A percentile compares a stretch with the other conserved stretches of the same genome.
Conservation (phyloP, 768 basidiomycete genomes). For the Panaeolus papilionaceus region DNA sequence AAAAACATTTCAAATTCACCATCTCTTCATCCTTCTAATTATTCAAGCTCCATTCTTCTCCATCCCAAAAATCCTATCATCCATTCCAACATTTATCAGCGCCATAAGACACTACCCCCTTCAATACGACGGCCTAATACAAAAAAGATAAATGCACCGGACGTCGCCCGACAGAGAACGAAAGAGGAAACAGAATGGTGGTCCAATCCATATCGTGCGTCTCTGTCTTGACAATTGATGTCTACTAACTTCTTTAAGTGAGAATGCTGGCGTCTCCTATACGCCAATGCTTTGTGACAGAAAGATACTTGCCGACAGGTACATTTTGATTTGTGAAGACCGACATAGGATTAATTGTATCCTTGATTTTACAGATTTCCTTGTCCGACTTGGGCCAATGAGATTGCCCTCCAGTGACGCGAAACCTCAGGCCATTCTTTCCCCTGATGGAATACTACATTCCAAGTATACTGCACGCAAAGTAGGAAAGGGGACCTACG, state of each 20-base stretch:
- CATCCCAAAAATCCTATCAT: constrained; percentile 58
- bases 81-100: constrained; percentile 50
- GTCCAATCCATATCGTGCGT: constrained; percentile 79
- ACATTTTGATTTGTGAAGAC: constrained; percentile 19
- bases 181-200: constrained; percentile 67
- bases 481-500: constrained; percentile 54
- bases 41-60: constrained; percentile 68
- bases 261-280: constrained; percentile 75
- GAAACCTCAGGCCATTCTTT: constrained; percentile 30
- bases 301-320: constrained; percentile 65
- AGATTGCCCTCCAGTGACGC: constrained; percentile 38
- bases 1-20: constrained; percentile 40
- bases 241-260: constrained; percentile 46
- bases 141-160: constrained; percentile 30
- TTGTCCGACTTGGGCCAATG: constrained; percentile 63
- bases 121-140: constrained; percentile 40
- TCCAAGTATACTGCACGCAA: constrained; percentile 58
- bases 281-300: constrained; percentile 58
- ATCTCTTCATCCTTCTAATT: constrained; percentile 51
- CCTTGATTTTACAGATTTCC: constrained; percentile 59
- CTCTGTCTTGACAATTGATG: constrained; percentile 9
- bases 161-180: constrained; percentile 63
- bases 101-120: constrained; percentile 67
- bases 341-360: background rate
- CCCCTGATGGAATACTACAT: constrained; percentile 71